Evolutionary conservation across 1,139 yeast species (phyloP).

Genomic region (Yamadazyma triangularis): DNA sequence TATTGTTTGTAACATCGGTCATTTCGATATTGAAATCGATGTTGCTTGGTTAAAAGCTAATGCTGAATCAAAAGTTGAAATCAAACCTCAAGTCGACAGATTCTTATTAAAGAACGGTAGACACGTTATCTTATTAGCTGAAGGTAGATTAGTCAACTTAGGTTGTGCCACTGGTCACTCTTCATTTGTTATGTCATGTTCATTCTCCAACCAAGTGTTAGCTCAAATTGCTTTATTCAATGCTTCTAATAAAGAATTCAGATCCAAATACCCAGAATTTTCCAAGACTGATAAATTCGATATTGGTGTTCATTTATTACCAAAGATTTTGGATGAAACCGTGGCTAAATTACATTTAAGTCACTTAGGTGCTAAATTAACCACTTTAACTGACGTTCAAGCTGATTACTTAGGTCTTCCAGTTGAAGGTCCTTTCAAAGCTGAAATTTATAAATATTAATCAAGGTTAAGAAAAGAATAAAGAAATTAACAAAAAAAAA

Average conservation of each 20-base stretch:
- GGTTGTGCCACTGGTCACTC: conserved; percentile 99
- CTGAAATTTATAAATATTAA: conserved; percentile 98
- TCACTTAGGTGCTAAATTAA: conserved; percentile 90
- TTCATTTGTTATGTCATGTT: conserved; percentile 98
- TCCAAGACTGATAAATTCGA: conserved; percentile 88
- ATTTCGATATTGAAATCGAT: conserved; percentile 98
- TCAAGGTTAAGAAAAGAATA: too few relatives aligned
- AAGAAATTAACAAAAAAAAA: too few relatives aligned
- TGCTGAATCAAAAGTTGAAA: conserved; percentile 88
- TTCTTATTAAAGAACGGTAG: conserved; percentile 86
- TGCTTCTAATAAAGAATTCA: conserved; percentile 78
- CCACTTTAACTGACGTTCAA: conserved; percentile 75
- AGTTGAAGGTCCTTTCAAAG: conserved; percentile 95
- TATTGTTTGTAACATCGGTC: conserved; percentile 99
- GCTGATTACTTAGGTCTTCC: conserved; percentile 95
- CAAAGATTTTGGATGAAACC: conserved; percentile 98
- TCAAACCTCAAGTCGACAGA: conserved; percentile 99
- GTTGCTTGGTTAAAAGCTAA: conserved; percentile 96
- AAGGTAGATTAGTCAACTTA: conserved; percentile 99
- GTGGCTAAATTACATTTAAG: conserved; percentile 97
- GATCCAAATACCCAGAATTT: conserved; percentile 81
- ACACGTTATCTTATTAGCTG: conserved; percentile 95
- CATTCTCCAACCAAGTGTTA: conserved; percentile 98
- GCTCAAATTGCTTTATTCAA: conserved; percentile 99
- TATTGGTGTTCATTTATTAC: conserved; percentile 93